phyloP scores from a whole-genome alignment of 2,329 filamentous ascomycete genomes.

The Cryoendolithus antarcticus region DNA sequence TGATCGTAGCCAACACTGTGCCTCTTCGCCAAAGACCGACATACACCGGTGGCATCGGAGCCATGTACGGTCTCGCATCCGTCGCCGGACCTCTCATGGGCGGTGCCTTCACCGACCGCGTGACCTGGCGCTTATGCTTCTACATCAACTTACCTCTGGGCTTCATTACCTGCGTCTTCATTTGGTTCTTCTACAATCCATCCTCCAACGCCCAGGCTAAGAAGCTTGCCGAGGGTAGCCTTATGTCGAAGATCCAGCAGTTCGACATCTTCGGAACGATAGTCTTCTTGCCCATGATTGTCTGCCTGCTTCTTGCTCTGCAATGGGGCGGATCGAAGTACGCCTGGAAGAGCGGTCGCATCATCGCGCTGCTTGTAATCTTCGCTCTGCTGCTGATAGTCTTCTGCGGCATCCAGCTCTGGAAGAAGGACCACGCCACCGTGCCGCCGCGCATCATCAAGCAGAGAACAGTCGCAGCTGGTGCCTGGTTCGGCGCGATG shows the following conservation, averaged over 20 bases:
- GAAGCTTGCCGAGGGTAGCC: conserved; percentile 14
- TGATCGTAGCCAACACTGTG: conserved; percentile 32
- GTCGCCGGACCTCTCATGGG: conserved; percentile 34
- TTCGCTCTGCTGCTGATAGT: conserved; percentile 29
- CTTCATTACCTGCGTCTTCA: conserved; percentile 27
- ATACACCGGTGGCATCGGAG: conserved; percentile 34
- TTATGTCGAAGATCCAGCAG: conserved; percentile 21
- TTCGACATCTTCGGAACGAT: conserved; percentile 36
- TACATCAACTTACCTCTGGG: conserved; percentile 44
- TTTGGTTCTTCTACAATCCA: conserved; percentile 24
- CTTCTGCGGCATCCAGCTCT: conserved; percentile 23
- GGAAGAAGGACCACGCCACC: conserved; percentile 25
- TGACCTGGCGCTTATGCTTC: conserved; percentile 30
- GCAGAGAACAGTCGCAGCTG: conserved; percentile 32
- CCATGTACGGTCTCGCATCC: conserved; percentile 34
- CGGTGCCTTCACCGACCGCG: conserved; percentile 20
- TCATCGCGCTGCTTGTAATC: conserved; percentile 36
- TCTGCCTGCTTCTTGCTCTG: conserved; percentile 37
- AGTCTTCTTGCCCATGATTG: conserved; percentile 36
- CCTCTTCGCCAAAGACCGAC: conserved; percentile 33
- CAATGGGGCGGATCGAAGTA: conserved; percentile 40
- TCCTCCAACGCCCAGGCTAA: conserved; percentile 23
- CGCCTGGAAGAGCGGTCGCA: conserved; percentile 30
- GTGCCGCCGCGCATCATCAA: conserved; percentile 34
- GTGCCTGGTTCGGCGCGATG: conserved; percentile 28